These are phyloP conservation scores for Fonsecaea nubica DNA, from an alignment of 2,329 filamentous ascomycete genomes.

Conservation along the genomic window DNA sequence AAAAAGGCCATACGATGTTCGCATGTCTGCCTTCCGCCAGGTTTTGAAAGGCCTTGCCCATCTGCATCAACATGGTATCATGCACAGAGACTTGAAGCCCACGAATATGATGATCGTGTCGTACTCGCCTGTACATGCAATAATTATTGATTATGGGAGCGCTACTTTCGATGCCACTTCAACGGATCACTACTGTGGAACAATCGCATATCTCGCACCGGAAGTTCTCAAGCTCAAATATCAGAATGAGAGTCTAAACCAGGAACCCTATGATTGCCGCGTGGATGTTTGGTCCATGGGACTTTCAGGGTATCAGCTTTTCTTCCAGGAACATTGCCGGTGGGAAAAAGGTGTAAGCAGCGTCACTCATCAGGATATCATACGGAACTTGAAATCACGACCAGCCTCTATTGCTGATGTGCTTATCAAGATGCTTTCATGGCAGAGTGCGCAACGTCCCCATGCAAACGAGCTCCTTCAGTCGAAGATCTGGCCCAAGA, in stretches of 20 bases:
- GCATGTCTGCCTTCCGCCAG: slow-evolving; percentile 74
- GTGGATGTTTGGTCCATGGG: slow-evolving; percentile 26
- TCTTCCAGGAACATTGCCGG: slow-evolving; percentile 21
- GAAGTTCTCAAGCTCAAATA: slow-evolving; percentile 56
- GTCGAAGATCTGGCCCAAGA: slow-evolving; percentile 10
- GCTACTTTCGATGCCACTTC: slow-evolving; percentile 64
- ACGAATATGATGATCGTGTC: slow-evolving; percentile 88
- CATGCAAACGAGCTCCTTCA: slow-evolving; percentile 52
- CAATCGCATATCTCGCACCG: slow-evolving; percentile 90
- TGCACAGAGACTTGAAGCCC: slow-evolving; percentile 89
- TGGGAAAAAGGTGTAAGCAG: slow-evolving; percentile 25
- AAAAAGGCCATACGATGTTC: slow-evolving; percentile 11
- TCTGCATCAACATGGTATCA: slow-evolving; percentile 82
- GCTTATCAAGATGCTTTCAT: slow-evolving; percentile 19
- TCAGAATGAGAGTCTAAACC: slow-evolving; percentile 1
- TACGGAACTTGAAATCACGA: slow-evolving; percentile 17
- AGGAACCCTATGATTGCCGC: slow-evolving; percentile 14
- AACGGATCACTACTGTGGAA: slow-evolving; percentile 59
- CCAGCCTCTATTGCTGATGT: slow-evolving; percentile 15
- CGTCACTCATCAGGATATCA: slow-evolving; percentile 13
- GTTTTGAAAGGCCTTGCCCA: slow-evolving; percentile 87
- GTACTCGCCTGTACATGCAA: slow-evolving; percentile 77
- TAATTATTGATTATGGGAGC: slow-evolving; percentile 98
- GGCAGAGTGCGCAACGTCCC: slow-evolving; percentile 12
- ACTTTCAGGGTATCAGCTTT: slow-evolving; percentile 24